A percentile compares a stretch with the other conserved stretches of the same genome.
Conservation (phyloP, 176 grass and related monocot genomes). For the Pontederia paniculata region DNA sequence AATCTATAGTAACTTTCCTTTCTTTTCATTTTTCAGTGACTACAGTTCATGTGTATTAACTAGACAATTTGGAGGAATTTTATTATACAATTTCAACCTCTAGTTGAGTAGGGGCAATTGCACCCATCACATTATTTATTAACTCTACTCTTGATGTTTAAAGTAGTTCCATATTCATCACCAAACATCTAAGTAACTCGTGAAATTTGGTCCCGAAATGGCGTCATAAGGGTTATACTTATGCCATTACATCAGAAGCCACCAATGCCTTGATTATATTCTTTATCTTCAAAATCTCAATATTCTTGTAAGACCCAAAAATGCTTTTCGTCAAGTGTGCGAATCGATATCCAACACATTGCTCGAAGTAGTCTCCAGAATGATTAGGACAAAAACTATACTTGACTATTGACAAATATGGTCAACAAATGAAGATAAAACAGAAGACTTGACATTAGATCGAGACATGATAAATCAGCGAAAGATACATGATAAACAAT, state of each 20-base stretch:
- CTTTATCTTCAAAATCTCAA: slow-evolving; percentile 50
- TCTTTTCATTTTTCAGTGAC: slow-evolving; percentile 55
- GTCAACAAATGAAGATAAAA: too few relatives aligned
- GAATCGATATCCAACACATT: too few relatives aligned
- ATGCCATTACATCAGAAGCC: slow-evolving; percentile 44
- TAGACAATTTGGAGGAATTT: slow-evolving; percentile 50
- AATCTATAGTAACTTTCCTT: slow-evolving; percentile 65
- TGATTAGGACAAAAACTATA: too few relatives aligned
- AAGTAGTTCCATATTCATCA: slow-evolving; percentile 60
- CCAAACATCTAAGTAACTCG: slow-evolving; percentile 53
- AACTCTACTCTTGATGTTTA: slow-evolving; percentile 67
- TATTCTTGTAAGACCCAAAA: too few relatives aligned
- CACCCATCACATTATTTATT: slow-evolving; percentile 52
- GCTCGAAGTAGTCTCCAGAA: too few relatives aligned
- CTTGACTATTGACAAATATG: too few relatives aligned
- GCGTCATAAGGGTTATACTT: slow-evolving; percentile 61
- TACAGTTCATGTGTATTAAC: slow-evolving; percentile 59
- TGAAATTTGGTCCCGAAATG: slow-evolving; percentile 49
- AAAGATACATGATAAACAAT: too few relatives aligned
- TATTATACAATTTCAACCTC: slow-evolving; percentile 45
- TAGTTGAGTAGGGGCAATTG: slow-evolving; percentile 58
- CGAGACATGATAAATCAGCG: too few relatives aligned
- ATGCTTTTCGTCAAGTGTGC: too few relatives aligned
- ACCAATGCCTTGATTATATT: slow-evolving; percentile 48
- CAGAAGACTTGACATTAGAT: too few relatives aligned